A percentile compares a stretch with the other conserved stretches of the same genome.
These are phyloP conservation scores for Phytophthora megakarya DNA, from an alignment of 352 stramenopile genomes.

Conservation along the genomic window DNA sequence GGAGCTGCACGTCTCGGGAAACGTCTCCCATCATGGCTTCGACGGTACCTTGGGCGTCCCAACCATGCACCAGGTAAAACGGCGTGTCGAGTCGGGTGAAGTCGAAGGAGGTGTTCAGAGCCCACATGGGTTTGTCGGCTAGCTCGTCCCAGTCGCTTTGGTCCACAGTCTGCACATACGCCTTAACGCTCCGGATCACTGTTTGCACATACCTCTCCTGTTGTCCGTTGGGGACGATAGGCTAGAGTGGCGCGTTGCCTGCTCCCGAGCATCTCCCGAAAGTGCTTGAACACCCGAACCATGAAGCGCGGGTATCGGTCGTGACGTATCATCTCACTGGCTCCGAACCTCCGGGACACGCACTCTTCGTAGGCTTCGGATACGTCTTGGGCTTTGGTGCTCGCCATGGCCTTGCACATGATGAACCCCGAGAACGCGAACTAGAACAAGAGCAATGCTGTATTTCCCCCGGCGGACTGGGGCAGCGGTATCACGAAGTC, in stretches of 20 bases:
- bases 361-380: no score
- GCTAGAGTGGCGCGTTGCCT: not conserved
- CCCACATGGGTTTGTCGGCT: slow-evolving; percentile 29
- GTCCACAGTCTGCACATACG: slow-evolving; percentile 24
- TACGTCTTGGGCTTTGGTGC: no score
- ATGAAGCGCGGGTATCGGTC: no score
- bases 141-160: slow-evolving; percentile 43
- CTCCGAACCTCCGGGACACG: no score
- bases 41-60: slow-evolving; percentile 20
- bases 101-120: slow-evolving; percentile 20
- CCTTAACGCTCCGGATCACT: slow-evolving; percentile 21
- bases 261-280: not conserved
- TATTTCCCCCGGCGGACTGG: no score
- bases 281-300: not conserved
- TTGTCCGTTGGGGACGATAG: not conserved
- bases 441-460: no score
- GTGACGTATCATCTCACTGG: no score
- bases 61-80: slow-evolving; percentile 26
- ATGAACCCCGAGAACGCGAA: no score
- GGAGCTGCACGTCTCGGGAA: not conserved
- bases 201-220: not conserved
- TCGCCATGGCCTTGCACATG: no score
- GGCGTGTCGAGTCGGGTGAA: no score
- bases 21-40: slow-evolving; percentile 5
- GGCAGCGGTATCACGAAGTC: no score